Percentiles rank a stretch among this genome's conserved stretches.
Evolutionary conservation across 192 early-diverging fungal genomes (phyloP).

Genomic region (Nowakowskiella sp.): DNA sequence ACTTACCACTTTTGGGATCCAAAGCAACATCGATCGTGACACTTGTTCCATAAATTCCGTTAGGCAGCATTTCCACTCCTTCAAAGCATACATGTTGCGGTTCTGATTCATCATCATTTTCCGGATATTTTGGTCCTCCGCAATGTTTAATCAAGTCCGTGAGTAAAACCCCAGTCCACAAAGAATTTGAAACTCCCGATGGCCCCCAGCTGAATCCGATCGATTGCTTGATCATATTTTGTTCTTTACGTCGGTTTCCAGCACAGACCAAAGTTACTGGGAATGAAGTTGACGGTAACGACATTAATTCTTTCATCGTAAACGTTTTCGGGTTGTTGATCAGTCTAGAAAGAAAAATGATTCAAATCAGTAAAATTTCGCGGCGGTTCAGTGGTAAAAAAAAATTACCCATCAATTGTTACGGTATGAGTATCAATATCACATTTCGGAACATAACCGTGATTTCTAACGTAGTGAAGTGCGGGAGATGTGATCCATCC

Average conservation of each 20-base stretch:
- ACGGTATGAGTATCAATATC: constrained; percentile 32
- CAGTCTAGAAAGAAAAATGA: constrained; percentile 25
- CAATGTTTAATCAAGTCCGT: constrained; percentile 34
- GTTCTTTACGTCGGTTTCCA: constrained; percentile 62
- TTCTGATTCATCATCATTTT: constrained; percentile 12
- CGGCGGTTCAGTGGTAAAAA: no score
- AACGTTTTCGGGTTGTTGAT: constrained; percentile 32
- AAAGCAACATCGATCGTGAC: constrained; percentile 56
- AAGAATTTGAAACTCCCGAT: constrained; percentile 42
- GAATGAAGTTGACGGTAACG: constrained; percentile 32
- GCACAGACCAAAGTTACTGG: constrained; percentile 57
- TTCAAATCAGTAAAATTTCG: constrained; percentile 18
- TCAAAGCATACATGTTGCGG: constrained; percentile 48
- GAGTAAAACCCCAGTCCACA: constrained; percentile 56
- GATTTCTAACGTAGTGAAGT: constrained; percentile 64
- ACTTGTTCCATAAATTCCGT: constrained; percentile 69
- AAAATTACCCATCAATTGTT: constrained; percentile 31
- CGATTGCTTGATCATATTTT: constrained; percentile 53
- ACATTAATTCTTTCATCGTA: constrained; percentile 45
- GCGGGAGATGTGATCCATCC: constrained; percentile 49
- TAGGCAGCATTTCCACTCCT: constrained; percentile 51
- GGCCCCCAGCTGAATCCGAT: constrained; percentile 61
- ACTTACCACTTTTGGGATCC: no score
- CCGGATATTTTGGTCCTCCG: constrained; percentile 18
- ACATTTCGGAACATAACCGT: constrained; percentile 55